A percentile compares a stretch with the other conserved stretches of the same genome.
Conservation (phyloP, 2,329 filamentous ascomycete genomes). For the Fusarium marasasianum region DNA sequence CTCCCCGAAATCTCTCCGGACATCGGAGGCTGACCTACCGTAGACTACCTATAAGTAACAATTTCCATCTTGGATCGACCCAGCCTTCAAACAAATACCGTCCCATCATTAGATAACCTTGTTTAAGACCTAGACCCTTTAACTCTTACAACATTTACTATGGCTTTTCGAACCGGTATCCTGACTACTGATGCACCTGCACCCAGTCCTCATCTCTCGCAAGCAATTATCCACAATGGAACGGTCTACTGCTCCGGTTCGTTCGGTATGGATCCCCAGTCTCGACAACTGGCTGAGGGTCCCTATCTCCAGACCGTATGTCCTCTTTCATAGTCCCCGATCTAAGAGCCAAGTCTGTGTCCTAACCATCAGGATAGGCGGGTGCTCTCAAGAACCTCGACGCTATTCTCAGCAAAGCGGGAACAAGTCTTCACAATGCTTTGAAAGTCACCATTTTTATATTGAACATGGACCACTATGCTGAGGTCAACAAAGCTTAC, state of each 20-base stretch:
- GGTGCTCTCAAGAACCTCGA: background rate
- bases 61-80: background rate
- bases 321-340: background rate
- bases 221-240: background rate
- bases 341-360: rapidly evolving
- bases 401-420: background rate
- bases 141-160: background rate
- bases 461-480: background rate
- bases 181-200: background rate
- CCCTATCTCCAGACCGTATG: background rate
- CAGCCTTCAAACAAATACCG: background rate
- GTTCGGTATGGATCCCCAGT: background rate
- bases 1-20: background rate
- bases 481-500: background rate
- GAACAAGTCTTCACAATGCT: background rate
- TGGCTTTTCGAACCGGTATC: background rate
- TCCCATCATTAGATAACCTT: background rate
- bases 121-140: background rate
- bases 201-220: background rate
- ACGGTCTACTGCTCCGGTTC: background rate
- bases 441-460: background rate
- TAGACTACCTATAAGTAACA: background rate
- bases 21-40: background rate
- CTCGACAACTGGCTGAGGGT: background rate
- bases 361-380: background rate